Evolutionary conservation across 2,329 filamentous ascomycete genomes (phyloP).

Genomic region (Berkeleyomyces rouxiae): DNA sequence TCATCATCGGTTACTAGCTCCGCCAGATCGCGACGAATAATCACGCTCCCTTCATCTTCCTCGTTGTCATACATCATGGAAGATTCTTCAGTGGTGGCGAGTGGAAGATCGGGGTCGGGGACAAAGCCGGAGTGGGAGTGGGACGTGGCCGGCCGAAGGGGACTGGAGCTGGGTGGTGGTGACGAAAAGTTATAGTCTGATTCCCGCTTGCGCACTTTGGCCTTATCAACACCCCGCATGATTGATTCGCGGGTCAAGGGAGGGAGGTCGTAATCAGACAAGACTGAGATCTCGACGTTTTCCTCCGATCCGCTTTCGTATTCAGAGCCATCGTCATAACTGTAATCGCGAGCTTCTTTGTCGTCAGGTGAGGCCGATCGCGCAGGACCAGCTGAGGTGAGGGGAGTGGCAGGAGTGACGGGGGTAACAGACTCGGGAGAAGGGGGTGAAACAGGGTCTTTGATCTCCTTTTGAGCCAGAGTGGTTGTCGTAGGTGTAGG

Average conservation of each 20-base stretch:
- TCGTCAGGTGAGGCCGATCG: background rate
- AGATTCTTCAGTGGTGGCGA: slow-evolving; percentile 66
- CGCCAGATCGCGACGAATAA: slow-evolving; percentile 56
- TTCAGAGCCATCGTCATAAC: slow-evolving; percentile 7
- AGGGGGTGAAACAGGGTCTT: background rate
- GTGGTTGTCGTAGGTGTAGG: slow-evolving; percentile 2
- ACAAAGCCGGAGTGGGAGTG: slow-evolving; percentile 29
- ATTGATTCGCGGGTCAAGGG: slow-evolving; percentile 90
- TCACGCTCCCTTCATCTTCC: slow-evolving; percentile 40
- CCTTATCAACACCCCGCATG: slow-evolving; percentile 66
- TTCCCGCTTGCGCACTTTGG: slow-evolving; percentile 35
- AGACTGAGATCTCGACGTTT: slow-evolving; percentile 37
- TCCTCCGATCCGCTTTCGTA: slow-evolving; percentile 11
- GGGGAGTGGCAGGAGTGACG: slow-evolving; percentile 5
- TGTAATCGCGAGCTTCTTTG: background rate
- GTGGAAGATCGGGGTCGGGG: slow-evolving; percentile 66
- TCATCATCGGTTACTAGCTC: slow-evolving; percentile 25
- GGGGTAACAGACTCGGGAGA: background rate
- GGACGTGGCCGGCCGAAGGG: slow-evolving; percentile 29
- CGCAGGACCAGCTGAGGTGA: background rate
- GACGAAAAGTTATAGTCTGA: slow-evolving; percentile 50
- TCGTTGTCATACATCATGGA: slow-evolving; percentile 38
- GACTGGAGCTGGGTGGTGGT: slow-evolving; percentile 39
- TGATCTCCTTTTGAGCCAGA: background rate
- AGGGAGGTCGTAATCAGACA: slow-evolving; percentile 49